Percentiles rank a stretch among this genome's conserved stretches.
These are phyloP conservation scores for Schoenoplectus triqueter DNA, from an alignment of 202 grass and related monocot genomes.

Conservation along the genomic window DNA sequence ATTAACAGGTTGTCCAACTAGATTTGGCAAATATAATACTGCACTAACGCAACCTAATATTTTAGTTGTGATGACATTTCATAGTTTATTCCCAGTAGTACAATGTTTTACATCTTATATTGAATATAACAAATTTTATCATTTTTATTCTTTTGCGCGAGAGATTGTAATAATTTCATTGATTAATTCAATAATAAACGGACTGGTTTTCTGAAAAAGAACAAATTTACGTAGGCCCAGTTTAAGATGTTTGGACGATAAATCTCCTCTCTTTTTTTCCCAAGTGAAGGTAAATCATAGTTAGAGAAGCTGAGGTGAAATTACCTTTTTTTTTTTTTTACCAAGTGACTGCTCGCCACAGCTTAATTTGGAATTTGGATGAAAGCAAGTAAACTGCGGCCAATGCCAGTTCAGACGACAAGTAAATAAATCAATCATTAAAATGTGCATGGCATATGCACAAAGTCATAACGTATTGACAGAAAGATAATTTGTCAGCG, in stretches of 20 bases:
- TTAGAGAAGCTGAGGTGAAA: no score
- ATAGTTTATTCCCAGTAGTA: not conserved
- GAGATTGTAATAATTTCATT: not conserved
- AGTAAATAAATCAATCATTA: not conserved
- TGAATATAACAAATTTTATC: not conserved
- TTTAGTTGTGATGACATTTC: constrained; percentile 3
- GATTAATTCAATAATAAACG: not conserved
- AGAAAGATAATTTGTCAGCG: no score
- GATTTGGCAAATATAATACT: constrained; percentile 4
- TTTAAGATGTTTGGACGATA: not conserved
- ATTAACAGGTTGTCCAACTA: constrained; percentile 17
- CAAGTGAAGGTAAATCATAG: no score
- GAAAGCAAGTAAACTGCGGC: no score
- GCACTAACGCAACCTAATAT: not conserved
- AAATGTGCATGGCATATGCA: no score
- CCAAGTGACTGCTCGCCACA: no score
- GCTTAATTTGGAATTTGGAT: no score
- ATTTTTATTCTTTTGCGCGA: not conserved
- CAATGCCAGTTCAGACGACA: not conserved
- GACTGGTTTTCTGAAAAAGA: not conserved
- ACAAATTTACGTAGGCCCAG: not conserved
- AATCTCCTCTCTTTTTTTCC: not conserved
- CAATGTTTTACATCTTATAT: not conserved
- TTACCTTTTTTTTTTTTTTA: no score
- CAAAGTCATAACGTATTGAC: no score